Conservation (phyloP, 202 grass and related monocot species). For the Schoenoplectus triqueter region DNA sequence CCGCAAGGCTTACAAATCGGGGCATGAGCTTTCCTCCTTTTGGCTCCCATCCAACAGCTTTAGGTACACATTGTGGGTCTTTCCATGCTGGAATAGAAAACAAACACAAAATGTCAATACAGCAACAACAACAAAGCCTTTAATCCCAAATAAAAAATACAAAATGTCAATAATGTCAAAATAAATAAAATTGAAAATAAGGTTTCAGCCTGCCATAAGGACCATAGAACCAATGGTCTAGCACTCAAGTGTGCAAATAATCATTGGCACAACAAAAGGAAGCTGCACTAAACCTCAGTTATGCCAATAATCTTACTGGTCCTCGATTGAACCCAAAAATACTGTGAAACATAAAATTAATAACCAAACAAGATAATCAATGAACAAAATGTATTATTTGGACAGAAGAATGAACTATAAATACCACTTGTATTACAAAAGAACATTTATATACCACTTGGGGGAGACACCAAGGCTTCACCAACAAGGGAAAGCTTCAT, state of each 20-base stretch:
- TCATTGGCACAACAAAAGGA: not conserved
- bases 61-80: conserved; percentile 60
- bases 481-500: conserved; percentile 67
- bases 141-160: conserved; percentile 4
- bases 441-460: conserved; percentile 55
- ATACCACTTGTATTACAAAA: not conserved
- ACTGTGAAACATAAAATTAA: not conserved
- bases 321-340: not conserved
- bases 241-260: not conserved
- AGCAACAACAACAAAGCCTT: not conserved
- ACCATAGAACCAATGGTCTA: not conserved
- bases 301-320: not conserved
- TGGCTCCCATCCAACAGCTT: conserved; percentile 87
- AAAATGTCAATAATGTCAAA: not conserved
- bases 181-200: conserved; percentile 9
- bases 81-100: conserved; percentile 50
- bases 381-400: conserved; percentile 12
- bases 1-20: conserved; percentile 50
- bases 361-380: not conserved
- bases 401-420: not conserved
- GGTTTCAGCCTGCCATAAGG: not conserved
- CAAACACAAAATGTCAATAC: conserved; percentile 34
- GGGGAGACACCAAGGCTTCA: conserved; percentile 59
- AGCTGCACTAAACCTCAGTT: not conserved
- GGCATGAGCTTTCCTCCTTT: conserved; percentile 52